Percentiles rank a stretch among this genome's conserved stretches.
Evolutionary conservation across 257 asterid species (phyloP).

Genomic region (Solanum sitiens): DNA sequence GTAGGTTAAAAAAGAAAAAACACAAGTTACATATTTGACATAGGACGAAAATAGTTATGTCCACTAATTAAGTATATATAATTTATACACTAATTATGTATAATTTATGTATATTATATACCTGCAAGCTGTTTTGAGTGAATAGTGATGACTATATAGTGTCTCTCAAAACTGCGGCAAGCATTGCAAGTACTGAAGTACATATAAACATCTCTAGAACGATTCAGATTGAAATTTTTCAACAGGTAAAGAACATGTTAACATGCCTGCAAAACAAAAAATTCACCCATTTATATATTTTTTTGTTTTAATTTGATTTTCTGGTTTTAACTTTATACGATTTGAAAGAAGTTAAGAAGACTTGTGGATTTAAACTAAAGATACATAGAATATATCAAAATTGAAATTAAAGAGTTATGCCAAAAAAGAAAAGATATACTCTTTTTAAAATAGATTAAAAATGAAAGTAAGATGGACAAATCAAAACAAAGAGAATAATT

Average conservation of each 20-base stretch:
- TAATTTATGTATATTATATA: neutral
- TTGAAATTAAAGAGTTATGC: too few relatives aligned
- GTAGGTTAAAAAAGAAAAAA: neutral
- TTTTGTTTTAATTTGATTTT: too few relatives aligned
- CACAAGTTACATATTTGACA: neutral
- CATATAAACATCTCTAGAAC: neutral
- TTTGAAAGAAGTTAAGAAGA: accelerated
- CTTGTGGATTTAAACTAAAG: too few relatives aligned
- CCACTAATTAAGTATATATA: neutral
- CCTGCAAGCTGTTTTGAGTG: neutral
- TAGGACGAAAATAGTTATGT: neutral
- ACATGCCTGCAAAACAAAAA: neutral
- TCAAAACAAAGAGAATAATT: too few relatives aligned
- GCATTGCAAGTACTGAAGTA: neutral
- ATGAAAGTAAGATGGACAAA: neutral
- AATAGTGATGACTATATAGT: neutral
- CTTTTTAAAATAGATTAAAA: too few relatives aligned
- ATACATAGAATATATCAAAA: accelerated
- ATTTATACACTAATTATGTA: neutral
- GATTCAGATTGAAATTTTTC: neutral
- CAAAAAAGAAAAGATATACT: accelerated
- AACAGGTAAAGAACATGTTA: neutral
- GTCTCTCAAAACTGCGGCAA: neutral
- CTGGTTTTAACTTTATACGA: accelerated
- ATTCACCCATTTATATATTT: neutral